These are phyloP conservation scores for Gymnopilus dilepis DNA, from an alignment of 768 basidiomycete species.

Conservation along the genomic window DNA sequence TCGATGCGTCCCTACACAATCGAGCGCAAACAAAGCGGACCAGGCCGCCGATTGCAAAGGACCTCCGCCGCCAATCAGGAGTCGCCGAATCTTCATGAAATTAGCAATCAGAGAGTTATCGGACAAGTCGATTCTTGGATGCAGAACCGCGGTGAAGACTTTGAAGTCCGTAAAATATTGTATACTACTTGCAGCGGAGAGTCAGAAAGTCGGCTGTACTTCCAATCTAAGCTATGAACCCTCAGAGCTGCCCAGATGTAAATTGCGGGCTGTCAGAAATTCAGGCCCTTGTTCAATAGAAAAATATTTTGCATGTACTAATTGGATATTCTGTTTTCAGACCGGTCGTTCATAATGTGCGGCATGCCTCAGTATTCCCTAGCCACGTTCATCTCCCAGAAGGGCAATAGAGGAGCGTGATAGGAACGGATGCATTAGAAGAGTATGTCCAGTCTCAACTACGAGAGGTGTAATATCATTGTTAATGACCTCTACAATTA, in stretches of 20 bases:
- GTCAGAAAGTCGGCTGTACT: no score
- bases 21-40: constrained; percentile 3
- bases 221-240: no score
- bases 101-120: constrained; percentile 2
- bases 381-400: not conserved
- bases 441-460: not conserved
- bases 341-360: not conserved
- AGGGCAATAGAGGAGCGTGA: not conserved
- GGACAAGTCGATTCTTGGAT: not conserved
- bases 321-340: not conserved
- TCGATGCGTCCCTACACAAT: constrained; percentile 26
- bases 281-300: not conserved
- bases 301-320: not conserved
- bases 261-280: not conserved
- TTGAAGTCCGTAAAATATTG: no score
- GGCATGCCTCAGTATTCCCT: not conserved
- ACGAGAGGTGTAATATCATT: not conserved
- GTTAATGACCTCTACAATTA: not conserved
- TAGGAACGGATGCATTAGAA: not conserved
- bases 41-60: constrained; percentile 15
- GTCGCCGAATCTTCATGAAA: constrained; percentile 3
- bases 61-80: constrained; percentile 14
- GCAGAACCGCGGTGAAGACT: not conserved
- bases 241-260: not conserved
- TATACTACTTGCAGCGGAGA: no score